Base-by-base conservation (phyloP, 768 basidiomycete genomes). In the Butyriboletus loyo region DNA sequence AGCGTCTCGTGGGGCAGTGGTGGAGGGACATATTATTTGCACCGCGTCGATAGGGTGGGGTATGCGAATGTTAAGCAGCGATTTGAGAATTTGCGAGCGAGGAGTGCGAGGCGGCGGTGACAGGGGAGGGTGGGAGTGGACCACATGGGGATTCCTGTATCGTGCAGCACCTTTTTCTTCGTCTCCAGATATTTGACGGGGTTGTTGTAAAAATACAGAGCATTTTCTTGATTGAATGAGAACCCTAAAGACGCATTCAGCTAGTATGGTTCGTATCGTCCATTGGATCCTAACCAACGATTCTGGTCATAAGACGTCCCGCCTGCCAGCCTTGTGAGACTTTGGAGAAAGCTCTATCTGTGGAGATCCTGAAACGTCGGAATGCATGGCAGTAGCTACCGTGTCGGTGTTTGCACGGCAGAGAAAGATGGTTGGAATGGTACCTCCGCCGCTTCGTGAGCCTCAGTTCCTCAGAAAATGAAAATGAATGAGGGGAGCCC, bases 1-100 rank as follows among this genome's bases (percentile, higher is more conserved):
- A 81, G 83, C 50, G 90, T 92, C 32, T 92, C 89, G 5, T 93
- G 91, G 91, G 87, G 83, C 13, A 82, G 81, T 52, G 77, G 74
- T 34, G 81, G 82, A 1, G 89, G 89, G 6, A 75, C 75, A 25
- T 91, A 89, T 61, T 91, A 85, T 61, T 62, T 91, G 54, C 89
- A 92, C 58, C 81, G 83, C 35, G 87, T 92, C 31, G 87, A 91
- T 67, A 80, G 89, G 37, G 75, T 74, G 54, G 84, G 85, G 17
- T 89, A 90, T 60, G 80, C 84, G 11, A 74, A 76, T 52, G 80
- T 84, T 46, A 76, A 74, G 49, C 72, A 78, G 61, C 71, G 75
- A 52, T 84, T 85, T 50, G 84, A 87, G 65, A 81, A 66, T 47
- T 67, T 78, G 40, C 61, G 72, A 43, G 67, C 69, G 42, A 61